A percentile compares a stretch with the other conserved stretches of the same genome.
phyloP scores from a whole-genome alignment of 2,329 filamentous ascomycete species.

The Leptodontidium sp. region DNA sequence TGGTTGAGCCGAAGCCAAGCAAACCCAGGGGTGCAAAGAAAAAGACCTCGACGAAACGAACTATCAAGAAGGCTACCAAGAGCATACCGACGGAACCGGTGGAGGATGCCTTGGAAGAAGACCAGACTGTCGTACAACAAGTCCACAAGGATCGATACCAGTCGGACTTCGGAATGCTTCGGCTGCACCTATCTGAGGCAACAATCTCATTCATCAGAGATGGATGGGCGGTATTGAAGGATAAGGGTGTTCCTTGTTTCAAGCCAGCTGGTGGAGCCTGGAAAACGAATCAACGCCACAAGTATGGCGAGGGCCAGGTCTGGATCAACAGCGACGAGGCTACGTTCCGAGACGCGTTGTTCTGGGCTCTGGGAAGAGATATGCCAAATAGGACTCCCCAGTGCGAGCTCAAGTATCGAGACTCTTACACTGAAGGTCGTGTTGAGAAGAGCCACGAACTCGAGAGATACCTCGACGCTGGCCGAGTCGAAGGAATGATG shows the following conservation, averaged over 20 bases:
- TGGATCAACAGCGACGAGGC: background rate
- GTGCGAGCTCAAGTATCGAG: background rate
- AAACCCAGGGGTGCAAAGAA: background rate
- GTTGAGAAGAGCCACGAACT: background rate
- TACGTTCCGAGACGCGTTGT: background rate
- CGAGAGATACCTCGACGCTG: background rate
- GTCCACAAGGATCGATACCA: background rate
- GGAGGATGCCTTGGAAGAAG: background rate
- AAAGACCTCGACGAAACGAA: too few species aligned
- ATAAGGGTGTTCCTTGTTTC: background rate
- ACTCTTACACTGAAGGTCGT: background rate
- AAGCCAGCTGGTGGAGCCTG: background rate
- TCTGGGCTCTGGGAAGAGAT: background rate
- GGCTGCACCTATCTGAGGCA: background rate
- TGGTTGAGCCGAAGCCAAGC: too few species aligned
- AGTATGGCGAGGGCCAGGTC: background rate
- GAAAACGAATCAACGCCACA: background rate
- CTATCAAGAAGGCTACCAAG: background rate
- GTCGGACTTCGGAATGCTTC: background rate
- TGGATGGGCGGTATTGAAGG: background rate
- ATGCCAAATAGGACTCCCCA: background rate
- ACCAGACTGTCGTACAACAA: background rate
- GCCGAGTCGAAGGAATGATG: background rate
- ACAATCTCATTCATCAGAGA: conserved; percentile 7
- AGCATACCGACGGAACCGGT: too few species aligned